Conservation (phyloP, 805 yeast genomes). For the Starmerella etchellsii region DNA sequence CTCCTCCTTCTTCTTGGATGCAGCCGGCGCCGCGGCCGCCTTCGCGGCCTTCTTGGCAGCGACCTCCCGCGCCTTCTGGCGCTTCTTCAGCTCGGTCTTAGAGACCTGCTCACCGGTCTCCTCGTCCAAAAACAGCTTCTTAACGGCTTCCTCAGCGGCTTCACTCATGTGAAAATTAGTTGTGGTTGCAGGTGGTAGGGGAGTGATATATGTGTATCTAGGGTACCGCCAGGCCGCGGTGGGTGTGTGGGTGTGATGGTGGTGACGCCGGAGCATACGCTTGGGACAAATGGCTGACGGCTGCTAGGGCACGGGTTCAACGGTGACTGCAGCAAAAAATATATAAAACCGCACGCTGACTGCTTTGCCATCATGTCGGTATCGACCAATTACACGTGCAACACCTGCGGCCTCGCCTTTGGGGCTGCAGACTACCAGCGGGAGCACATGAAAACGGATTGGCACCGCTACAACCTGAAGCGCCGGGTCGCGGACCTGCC, state of each 20-base stretch:
- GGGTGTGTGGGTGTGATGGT: too few relatives aligned
- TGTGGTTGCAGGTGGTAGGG: too few relatives aligned
- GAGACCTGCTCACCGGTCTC: constrained; percentile 95
- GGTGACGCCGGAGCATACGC: too few relatives aligned
- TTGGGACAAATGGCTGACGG: too few relatives aligned
- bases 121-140: constrained; percentile 57
- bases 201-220: too few relatives aligned
- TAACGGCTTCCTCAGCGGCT: constrained; percentile 51
- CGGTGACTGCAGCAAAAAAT: constrained; percentile 4
- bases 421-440: constrained; percentile 75
- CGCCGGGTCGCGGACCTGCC: constrained; percentile 79
- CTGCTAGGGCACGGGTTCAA: not conserved
- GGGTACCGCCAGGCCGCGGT: too few relatives aligned
- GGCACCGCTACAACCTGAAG: constrained; percentile 94
- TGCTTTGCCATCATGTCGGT: not conserved
- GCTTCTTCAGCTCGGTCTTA: constrained; percentile 88
- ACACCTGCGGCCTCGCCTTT: constrained; percentile 75
- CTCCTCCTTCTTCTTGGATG: constrained; percentile 61
- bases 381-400: constrained; percentile 49
- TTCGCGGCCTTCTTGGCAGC: constrained; percentile 89
- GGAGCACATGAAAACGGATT: constrained; percentile 89
- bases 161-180: too few relatives aligned
- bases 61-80: constrained; percentile 75
- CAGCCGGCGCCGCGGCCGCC: constrained; percentile 46
- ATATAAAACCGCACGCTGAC: not conserved